phyloP scores from a whole-genome alignment of 257 asterid species.

The Forsythia suspensa region DNA sequence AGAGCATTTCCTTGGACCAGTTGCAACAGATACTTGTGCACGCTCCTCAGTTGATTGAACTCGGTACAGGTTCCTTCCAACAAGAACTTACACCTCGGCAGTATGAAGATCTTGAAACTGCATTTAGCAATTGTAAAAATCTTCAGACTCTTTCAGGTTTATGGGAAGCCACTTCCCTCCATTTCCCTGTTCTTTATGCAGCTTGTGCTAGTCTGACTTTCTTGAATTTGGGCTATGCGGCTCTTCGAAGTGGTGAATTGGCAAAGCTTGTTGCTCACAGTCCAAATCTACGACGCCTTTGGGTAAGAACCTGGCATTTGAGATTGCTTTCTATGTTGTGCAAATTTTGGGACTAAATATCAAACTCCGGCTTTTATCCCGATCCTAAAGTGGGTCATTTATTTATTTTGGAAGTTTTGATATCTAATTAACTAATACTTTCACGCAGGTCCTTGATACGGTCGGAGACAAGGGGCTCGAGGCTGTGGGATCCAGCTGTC shows the following conservation, averaged over 20 bases:
- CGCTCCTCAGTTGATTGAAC: slow-evolving; percentile 46
- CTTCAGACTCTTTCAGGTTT: slow-evolving; percentile 70
- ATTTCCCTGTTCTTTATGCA: slow-evolving; percentile 69
- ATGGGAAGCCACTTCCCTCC: slow-evolving; percentile 53
- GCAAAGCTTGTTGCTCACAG: slow-evolving; percentile 62
- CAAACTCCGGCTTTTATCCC: not conserved
- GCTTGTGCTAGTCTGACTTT: slow-evolving; percentile 67
- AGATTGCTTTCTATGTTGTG: not conserved
- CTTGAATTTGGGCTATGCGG: slow-evolving; percentile 63
- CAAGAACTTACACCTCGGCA: slow-evolving; percentile 61
- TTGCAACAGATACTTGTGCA: slow-evolving; percentile 39
- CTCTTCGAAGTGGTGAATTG: slow-evolving; percentile 61
- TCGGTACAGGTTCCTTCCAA: slow-evolving; percentile 63
- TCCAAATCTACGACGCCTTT: slow-evolving; percentile 74
- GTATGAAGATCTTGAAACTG: slow-evolving; percentile 46
- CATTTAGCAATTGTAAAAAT: slow-evolving; percentile 50
- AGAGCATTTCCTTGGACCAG: slow-evolving; percentile 49
- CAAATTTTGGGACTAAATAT: slow-evolving; percentile 16
- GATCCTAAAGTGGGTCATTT: too few species aligned
- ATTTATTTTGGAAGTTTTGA: not conserved
- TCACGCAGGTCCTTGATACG: slow-evolving; percentile 63
- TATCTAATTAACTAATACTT: slow-evolving; percentile 17
- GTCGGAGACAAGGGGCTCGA: slow-evolving; percentile 83
- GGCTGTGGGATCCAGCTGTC: slow-evolving; percentile 77
- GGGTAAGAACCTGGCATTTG: slow-evolving; percentile 57